These are phyloP conservation scores for Trametes villosa DNA, from an alignment of 768 basidiomycete species.

Conservation along the genomic window DNA sequence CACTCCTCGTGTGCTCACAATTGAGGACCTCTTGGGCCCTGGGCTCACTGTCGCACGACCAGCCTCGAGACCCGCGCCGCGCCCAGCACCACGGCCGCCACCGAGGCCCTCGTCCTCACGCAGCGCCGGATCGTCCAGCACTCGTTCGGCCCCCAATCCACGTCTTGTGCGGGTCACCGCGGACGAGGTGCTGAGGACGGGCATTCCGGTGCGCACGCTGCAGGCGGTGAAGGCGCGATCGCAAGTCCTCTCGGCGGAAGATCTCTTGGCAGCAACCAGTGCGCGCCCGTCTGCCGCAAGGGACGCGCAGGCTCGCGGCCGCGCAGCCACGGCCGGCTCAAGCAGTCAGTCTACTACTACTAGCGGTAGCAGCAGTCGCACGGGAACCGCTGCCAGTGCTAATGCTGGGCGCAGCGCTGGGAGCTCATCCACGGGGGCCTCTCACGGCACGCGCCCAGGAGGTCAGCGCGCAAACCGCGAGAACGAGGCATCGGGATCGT, in stretches of 20 bases:
- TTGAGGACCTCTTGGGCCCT: constrained; percentile 19
- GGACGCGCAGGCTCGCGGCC: background rate
- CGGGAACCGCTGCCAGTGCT: background rate
- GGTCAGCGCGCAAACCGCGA: background rate
- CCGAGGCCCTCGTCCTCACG: background rate
- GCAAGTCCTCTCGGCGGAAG: constrained; percentile 56
- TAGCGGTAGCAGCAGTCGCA: background rate
- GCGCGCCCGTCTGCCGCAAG: background rate
- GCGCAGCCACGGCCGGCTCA: background rate
- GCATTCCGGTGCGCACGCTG: constrained; percentile 19
- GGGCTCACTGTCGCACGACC: constrained; percentile 19
- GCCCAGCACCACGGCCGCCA: background rate
- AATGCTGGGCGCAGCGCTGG: background rate
- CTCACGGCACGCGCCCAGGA: background rate
- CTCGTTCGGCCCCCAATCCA: constrained; percentile 1
- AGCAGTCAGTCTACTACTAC: background rate
- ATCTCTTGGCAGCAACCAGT: constrained; percentile 48
- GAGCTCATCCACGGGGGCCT: background rate
- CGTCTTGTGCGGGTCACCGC: constrained; percentile 15
- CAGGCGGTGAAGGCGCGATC: constrained; percentile 21
- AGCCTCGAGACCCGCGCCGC: constrained; percentile 1
- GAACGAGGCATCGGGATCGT: background rate
- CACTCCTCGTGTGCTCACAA: constrained; percentile 11
- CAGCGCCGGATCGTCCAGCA: background rate
- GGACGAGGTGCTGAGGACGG: constrained; percentile 21